Conservation (phyloP, 805 yeast genomes). For the Candida easanensis region DNA sequence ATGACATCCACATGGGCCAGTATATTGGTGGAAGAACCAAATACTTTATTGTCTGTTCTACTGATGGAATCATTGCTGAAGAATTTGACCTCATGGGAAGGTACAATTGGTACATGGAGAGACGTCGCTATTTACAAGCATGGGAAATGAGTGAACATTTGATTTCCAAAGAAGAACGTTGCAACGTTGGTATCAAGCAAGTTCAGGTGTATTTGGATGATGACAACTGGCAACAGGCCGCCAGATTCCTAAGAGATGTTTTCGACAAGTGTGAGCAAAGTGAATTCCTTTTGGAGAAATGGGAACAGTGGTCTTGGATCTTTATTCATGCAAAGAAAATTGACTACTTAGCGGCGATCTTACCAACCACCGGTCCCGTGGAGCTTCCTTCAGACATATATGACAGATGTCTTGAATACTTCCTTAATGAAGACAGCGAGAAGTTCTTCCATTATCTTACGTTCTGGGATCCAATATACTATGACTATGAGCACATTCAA, state of each 20-base stretch:
- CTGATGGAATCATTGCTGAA: conserved; percentile 75
- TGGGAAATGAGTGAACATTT: conserved; percentile 73
- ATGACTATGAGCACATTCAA: conserved; percentile 44
- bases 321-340: conserved; percentile 49
- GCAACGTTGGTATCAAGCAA: conserved; percentile 33
- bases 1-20: conserved; percentile 73
- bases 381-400: conserved; percentile 37
- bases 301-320: conserved; percentile 63
- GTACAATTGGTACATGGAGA: conserved; percentile 66
- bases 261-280: conserved; percentile 27
- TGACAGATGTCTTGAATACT: conserved; percentile 39
- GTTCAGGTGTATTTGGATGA: conserved; percentile 7
- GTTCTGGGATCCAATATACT: conserved; percentile 58
- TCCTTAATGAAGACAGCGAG: conserved; percentile 17
- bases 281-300: conserved; percentile 38
- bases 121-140: conserved; percentile 57
- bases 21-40: conserved; percentile 40
- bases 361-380: conserved; percentile 49
- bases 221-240: conserved; percentile 54
- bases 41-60: conserved; percentile 74
- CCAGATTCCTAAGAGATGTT: conserved; percentile 43
- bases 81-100: conserved; percentile 70
- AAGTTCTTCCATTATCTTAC: conserved; percentile 42
- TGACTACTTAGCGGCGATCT: conserved; percentile 42
- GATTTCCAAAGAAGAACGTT: conserved; percentile 46